A percentile compares a stretch with the other conserved stretches of the same genome.
Evolutionary conservation across 2,329 filamentous ascomycete genomes (phyloP).

Genomic region (Aspergillus arachidicola): DNA sequence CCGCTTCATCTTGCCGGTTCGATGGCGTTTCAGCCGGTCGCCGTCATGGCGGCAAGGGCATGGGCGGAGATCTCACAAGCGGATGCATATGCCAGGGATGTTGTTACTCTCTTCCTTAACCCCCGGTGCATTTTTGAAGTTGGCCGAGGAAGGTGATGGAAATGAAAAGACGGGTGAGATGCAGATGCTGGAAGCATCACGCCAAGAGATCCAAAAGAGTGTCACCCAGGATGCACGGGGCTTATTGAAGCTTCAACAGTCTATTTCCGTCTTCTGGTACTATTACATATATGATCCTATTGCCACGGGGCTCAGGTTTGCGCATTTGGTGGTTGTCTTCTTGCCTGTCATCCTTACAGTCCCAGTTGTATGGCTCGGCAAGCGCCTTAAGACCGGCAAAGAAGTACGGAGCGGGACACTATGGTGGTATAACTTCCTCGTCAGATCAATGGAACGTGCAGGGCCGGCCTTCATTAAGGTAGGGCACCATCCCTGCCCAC

Average conservation of each 20-base stretch:
- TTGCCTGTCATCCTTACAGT: slow-evolving; percentile 82
- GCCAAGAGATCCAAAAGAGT: slow-evolving; percentile 72
- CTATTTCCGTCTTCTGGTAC: slow-evolving; percentile 69
- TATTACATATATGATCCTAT: slow-evolving; percentile 68
- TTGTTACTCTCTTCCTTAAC: slow-evolving; percentile 52
- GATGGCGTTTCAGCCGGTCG: slow-evolving; percentile 29
- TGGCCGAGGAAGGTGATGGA: slow-evolving; percentile 54
- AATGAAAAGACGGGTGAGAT: slow-evolving; percentile 71
- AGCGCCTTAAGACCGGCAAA: slow-evolving; percentile 62
- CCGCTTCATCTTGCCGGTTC: slow-evolving; percentile 31
- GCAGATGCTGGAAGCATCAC: slow-evolving; percentile 83
- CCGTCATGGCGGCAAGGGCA: slow-evolving; percentile 28
- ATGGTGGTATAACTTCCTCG: slow-evolving; percentile 93
- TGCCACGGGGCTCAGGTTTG: slow-evolving; percentile 82
- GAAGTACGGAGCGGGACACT: slow-evolving; percentile 79
- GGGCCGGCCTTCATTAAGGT: slow-evolving; percentile 98
- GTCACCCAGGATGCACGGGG: slow-evolving; percentile 65
- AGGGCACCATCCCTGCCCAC: slow-evolving; percentile 16
- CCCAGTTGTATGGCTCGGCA: slow-evolving; percentile 79
- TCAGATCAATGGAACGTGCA: slow-evolving; percentile 85
- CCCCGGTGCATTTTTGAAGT: slow-evolving; percentile 61
- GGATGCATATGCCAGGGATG: slow-evolving; percentile 29
- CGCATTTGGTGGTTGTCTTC: slow-evolving; percentile 86
- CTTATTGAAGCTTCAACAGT: slow-evolving; percentile 60
- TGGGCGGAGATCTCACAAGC: slow-evolving; percentile 20